phyloP scores from a whole-genome alignment of 169 alveolate species.

The Neospora caninum region DNA sequence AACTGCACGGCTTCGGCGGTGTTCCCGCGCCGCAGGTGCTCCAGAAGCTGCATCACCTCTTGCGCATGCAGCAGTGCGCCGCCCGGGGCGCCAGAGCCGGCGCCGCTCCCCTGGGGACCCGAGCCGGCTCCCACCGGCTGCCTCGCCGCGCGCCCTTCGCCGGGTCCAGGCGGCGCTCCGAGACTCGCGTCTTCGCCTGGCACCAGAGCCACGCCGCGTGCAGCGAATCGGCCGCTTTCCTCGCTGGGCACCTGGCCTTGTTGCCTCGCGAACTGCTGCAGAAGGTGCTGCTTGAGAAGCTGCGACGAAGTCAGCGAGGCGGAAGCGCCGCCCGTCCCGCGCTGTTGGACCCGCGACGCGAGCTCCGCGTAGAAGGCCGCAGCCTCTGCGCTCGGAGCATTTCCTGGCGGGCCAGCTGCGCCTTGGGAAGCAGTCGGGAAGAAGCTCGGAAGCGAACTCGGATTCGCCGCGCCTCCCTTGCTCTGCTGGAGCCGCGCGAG shows the following conservation, averaged over 20 bases:
- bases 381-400: not conserved
- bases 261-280: not conserved
- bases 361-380: not conserved
- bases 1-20: not conserved
- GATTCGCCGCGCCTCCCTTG: not conserved
- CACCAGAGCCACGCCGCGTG: not conserved
- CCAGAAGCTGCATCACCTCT: constrained; percentile 5
- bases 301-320: not conserved
- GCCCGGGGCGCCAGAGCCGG: not conserved
- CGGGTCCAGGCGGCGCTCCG: no score
- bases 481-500: constrained; percentile 30
- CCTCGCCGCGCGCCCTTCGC: not conserved
- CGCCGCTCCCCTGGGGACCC: not conserved
- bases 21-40: not conserved
- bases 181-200: no score
- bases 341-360: constrained; percentile 2
- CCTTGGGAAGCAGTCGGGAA: no score
- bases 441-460: no score
- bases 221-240: not conserved
- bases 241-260: not conserved
- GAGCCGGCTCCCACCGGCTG: not conserved
- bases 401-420: not conserved
- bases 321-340: not conserved
- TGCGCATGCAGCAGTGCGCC: not conserved
- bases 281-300: not conserved